Evolutionary conservation across 2,329 filamentous ascomycete genomes (phyloP), one percentile per base, ranked within the genome.

Genomic region (Colletotrichum eremochloae): DNA sequence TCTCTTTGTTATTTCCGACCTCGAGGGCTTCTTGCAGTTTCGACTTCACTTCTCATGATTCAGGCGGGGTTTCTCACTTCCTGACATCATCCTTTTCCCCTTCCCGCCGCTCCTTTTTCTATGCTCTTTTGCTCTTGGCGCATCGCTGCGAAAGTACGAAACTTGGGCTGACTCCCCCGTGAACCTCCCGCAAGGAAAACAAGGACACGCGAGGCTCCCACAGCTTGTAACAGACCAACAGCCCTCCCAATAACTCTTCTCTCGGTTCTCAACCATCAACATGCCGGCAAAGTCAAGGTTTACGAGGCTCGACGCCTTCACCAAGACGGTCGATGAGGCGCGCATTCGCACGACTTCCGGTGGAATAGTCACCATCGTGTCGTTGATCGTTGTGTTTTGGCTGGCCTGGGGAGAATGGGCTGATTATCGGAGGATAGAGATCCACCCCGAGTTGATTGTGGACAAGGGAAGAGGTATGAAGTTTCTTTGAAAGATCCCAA

Each of bases 241-340:
- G 40, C 65, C 48, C 42, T 66, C 18, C 14, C 42, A 40, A 50
- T 56, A 55, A 48, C 38, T 24, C 24, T 14, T 33, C 24, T 48
- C 46, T n/a, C 20, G 15, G 33, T 42, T 67, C 33, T 50, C 50
- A 55, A 65, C 48, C 40, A 44, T 57, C 73, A 79, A 75, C 62
- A 98, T 98, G 96, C 87, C 95, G 76, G 85, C 92, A 79, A 97
- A 97, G 87, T 97, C 94, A 77, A 92, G 96, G 82, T 98, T 99
- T 81, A 97, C 94, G 72, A 92, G 93, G 89, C 94, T 99, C 75
- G 96, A 99, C 84, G 96, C 96, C 88, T 99, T 99, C 82, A 97
- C 96, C 63, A 99, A 99, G 85, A 99, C 96, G 15, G 96, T 99
- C 77, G 96, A 99, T 82, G 96, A 99, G 90, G 96, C 97, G 76